phyloP scores from a whole-genome alignment of 495 filamentous ascomycete species.

The Penicillium argentinense region DNA sequence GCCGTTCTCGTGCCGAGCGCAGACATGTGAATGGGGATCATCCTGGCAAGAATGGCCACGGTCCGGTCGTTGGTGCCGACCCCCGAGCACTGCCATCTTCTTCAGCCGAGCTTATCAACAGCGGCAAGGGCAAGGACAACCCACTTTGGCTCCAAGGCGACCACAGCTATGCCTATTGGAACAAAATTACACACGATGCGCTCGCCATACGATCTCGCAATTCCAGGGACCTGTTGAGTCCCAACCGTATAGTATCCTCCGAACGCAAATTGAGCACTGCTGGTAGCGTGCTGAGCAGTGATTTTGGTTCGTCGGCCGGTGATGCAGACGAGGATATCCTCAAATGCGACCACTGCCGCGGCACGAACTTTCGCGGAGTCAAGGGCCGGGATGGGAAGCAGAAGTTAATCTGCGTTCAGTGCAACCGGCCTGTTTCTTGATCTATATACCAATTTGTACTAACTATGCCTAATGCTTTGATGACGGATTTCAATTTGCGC shows the following conservation, averaged over 20 bases:
- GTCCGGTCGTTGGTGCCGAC: background rate
- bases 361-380: conserved; percentile 53
- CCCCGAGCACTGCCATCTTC: conserved; percentile 8
- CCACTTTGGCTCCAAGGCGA: conserved; percentile 53
- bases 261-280: conserved; percentile 35
- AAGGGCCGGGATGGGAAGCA: conserved; percentile 45
- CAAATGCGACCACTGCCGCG: conserved; percentile 48
- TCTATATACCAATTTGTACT: background rate
- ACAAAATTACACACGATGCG: conserved; percentile 47
- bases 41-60: background rate
- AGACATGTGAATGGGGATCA: conserved; percentile 19
- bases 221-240: conserved; percentile 26
- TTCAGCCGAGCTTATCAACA: conserved; percentile 17
- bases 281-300: conserved; percentile 47
- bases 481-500: conserved; percentile 2
- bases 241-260: conserved; percentile 21
- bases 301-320: conserved; percentile 37
- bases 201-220: conserved; percentile 34
- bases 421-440: conserved; percentile 33
- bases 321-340: conserved; percentile 45
- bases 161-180: conserved; percentile 55
- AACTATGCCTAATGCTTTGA: background rate
- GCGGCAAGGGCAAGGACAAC: conserved; percentile 32
- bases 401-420: conserved; percentile 53
- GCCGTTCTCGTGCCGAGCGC: conserved; percentile 31